phyloP scores from a whole-genome alignment of 2,329 filamentous ascomycete genomes.

The Aspergillus hiratsukae region DNA sequence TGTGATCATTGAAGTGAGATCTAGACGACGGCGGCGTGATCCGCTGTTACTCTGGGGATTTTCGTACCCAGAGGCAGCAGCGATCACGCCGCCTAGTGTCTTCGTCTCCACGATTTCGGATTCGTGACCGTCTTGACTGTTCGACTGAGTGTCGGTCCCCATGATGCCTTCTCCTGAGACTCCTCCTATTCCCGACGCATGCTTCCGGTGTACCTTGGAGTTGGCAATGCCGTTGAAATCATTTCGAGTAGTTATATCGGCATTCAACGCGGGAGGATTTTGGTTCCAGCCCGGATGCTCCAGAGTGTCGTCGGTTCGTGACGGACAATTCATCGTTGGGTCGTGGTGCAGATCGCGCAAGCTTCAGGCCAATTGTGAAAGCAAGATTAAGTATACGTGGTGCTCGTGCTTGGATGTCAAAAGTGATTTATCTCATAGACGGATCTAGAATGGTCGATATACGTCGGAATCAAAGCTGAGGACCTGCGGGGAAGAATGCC shows the following conservation, averaged over 20 bases:
- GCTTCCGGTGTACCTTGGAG: constrained; percentile 47
- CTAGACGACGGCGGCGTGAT: constrained; percentile 29
- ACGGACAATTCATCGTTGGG: constrained; percentile 59
- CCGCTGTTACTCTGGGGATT: constrained; percentile 26
- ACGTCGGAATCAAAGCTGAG: constrained; percentile 2
- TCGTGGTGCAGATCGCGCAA: background rate
- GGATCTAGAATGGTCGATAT: background rate
- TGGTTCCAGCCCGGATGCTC: constrained; percentile 57
- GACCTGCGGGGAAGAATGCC: constrained; percentile 13
- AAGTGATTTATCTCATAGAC: background rate
- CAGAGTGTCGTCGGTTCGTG: constrained; percentile 53
- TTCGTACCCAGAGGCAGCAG: constrained; percentile 24
- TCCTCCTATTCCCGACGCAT: constrained; percentile 22
- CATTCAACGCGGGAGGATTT: constrained; percentile 53
- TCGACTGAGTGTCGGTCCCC: constrained; percentile 17
- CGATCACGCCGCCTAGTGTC: constrained; percentile 24
- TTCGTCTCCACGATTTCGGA: constrained; percentile 18
- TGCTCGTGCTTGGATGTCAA: background rate
- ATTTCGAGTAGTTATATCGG: constrained; percentile 58
- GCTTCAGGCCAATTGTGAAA: background rate
- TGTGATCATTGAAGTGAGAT: constrained; percentile 8
- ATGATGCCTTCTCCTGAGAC: constrained; percentile 19
- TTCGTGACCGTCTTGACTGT: constrained; percentile 18
- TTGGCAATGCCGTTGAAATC: constrained; percentile 61
- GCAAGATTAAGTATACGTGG: background rate